Percentiles rank a stretch among this genome's conserved stretches.
phyloP scores from a whole-genome alignment of 371 early-diverging fungal species.

The Mucor plumbeus region DNA sequence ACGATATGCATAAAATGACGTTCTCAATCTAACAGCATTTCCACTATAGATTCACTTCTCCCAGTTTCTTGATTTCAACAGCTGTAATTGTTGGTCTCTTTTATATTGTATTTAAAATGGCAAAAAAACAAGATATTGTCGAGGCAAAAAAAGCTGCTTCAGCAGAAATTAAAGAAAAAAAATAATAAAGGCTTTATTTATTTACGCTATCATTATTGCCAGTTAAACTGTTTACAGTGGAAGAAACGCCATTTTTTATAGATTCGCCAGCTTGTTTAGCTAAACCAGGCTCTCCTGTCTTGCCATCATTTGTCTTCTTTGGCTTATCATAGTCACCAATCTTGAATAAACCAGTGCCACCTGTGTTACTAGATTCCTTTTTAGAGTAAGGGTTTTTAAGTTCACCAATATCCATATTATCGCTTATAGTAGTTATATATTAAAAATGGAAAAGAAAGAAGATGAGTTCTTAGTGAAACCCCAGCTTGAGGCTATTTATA shows the following conservation, averaged over 20 bases:
- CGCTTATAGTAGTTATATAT: neutral
- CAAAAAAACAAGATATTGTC: conserved; percentile 25
- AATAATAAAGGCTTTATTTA: conserved; percentile 12
- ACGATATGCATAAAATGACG: neutral
- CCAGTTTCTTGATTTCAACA: conserved; percentile 35
- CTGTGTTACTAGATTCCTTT: neutral
- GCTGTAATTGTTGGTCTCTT: conserved; percentile 28
- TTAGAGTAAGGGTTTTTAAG: conserved; percentile 37
- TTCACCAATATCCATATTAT: conserved; percentile 48
- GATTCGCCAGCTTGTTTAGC: conserved; percentile 10
- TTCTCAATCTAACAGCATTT: neutral
- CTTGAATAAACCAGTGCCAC: conserved; percentile 33
- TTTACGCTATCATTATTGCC: neutral
- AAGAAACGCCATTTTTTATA: conserved; percentile 13
- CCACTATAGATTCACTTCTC: conserved; percentile 27
- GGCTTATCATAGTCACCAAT: conserved; percentile 49
- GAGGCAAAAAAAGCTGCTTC: conserved; percentile 15
- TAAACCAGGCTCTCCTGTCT: conserved; percentile 4
- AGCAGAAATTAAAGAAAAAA: conserved; percentile 16
- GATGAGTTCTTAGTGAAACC: neutral
- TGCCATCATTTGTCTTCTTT: conserved; percentile 9
- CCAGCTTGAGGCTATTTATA: neutral
- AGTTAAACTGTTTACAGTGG: conserved; percentile 10
- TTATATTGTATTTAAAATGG: conserved; percentile 21
- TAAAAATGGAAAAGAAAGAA: conserved; percentile 12